Conservation (phyloP, 1,139 yeast genomes). For the Geotrichum aggregatum region DNA sequence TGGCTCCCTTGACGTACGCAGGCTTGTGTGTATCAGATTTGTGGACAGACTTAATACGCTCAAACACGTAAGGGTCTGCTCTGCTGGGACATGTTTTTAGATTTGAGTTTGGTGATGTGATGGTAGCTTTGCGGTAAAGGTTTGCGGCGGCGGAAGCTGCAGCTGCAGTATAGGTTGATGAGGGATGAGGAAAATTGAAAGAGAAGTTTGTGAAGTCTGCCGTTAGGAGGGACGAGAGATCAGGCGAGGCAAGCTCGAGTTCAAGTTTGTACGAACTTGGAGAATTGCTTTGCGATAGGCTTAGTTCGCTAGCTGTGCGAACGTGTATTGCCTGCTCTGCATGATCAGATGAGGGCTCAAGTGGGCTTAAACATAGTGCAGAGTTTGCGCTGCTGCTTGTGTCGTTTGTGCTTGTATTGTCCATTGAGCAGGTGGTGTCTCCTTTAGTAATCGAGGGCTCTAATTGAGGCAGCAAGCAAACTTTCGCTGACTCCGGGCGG, state of each 20-base stretch:
- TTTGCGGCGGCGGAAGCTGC: neutral
- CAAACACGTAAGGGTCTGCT: constrained; percentile 13
- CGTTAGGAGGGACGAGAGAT: constrained; percentile 9
- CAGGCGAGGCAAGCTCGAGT: constrained; percentile 13
- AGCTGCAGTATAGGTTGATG: neutral
- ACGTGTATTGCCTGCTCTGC: no score
- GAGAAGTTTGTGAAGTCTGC: constrained; percentile 3
- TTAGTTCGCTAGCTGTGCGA: no score
- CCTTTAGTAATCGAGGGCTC: neutral
- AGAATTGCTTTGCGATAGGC: neutral
- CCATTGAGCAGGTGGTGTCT: neutral
- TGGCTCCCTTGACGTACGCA: neutral
- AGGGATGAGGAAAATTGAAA: constrained; percentile 5
- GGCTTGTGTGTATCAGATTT: neutral
- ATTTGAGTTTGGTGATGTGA: constrained; percentile 6
- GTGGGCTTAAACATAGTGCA: no score
- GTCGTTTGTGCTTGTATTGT: no score
- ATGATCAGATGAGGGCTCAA: no score
- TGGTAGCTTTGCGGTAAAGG: constrained; percentile 12
- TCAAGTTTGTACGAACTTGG: constrained; percentile 10
- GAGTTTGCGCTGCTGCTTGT: no score
- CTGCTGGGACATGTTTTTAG: constrained; percentile 3
- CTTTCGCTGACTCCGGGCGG: no score
- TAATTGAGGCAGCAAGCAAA: no score
- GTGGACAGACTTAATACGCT: constrained; percentile 16